Evolutionary conservation across 306 rosid species (phyloP), one percentile per base, ranked within the genome.

Genomic region (Prunus kanzakura): DNA sequence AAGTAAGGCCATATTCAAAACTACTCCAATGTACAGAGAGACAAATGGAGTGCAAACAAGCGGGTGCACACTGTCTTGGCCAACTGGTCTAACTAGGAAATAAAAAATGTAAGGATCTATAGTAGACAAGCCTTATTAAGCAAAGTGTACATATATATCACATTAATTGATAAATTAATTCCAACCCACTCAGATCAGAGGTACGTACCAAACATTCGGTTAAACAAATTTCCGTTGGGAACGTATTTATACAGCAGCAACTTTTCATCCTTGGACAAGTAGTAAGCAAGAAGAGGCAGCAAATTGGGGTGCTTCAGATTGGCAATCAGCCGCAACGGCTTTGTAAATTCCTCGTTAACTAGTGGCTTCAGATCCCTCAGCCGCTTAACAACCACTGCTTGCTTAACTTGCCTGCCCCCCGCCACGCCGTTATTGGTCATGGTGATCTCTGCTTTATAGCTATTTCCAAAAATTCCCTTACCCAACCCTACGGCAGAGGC

Each of bases 401-500:
- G 32, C 78, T 88, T 90, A 15, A 29, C 29, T 30, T 62, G 67
- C 11, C 22, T 62, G 43, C 45, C 67, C 6, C 38, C 38, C 8
- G 22, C 67, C 67, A 62, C 1, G 1, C 8, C 12, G 32, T 58
- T 58, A 58, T 23, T 58, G 16, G 13, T 58, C 16, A 6, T 23
- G 15, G 19, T 5, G 35, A 64, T 77, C 88, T 78, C 88, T 2
- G 91, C 98, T 91, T 89, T 90, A 14, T 89, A 94, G 80, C 91
- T 85, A 69, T 87, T 89, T 50, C 96, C 93, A 67, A 89, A 82
- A 2, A 76, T 81, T 60, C 98, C 97, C 27, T 88, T 87, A 12
- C 98, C 97, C 29, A 94, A 67, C 45, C 87, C 78, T 88, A 87
- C 97, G n/a, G 97, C 96, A 22, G 93, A 89, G 43, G 97, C 96